Evolutionary conservation across 1,139 yeast species (phyloP), one percentile per base, ranked within the genome.

Genomic region (Geotrichum reessii): DNA sequence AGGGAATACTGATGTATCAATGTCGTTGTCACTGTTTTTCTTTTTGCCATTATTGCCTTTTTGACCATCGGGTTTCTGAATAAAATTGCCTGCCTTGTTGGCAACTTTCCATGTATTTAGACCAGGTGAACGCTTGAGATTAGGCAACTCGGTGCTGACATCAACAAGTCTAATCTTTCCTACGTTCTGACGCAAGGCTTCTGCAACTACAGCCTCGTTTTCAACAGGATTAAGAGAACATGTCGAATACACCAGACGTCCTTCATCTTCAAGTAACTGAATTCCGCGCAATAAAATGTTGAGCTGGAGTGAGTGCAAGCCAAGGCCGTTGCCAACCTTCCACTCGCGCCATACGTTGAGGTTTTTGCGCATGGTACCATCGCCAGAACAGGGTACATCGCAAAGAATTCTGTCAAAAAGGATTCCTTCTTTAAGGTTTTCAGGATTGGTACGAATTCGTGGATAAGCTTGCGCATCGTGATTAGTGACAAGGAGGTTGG

Each of bases 361-460:
- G 71, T 95, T 95, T 76, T 95, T 95, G 71, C 99, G 84, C 96
- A 95, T 90, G 52, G 99, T 95, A 61, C 95, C 99, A 73, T 95
- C 99, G 65, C 99, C 99, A 27, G 98, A 88, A 78, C 99, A 95
- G 58, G 99, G 99, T 31, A 95, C 99, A 74, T 95, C 99, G 78
- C 98, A 93, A 64, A 95, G 79, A 60, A 95, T 84, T 70, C 99
- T 82, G 74, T 95, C 99, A 71, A 90, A 95, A n/a, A n/a, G n/a
- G n/a, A n/a, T n/a, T n/a, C n/a, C n/a, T n/a, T n/a, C n/a, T 73
- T 87, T 87, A 59, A 76, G 63, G 48, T 62, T 64, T 19, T 65
- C 65, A 27, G 65, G 66, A 47, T 66, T 66, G 53, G 71, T 71
- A 27, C 79, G 83, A 69, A 95, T 83, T 68, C 92, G 83, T 53